Evolutionary conservation across 352 stramenopile genomes (phyloP).

Genomic region (Phytophthora lateralis): DNA sequence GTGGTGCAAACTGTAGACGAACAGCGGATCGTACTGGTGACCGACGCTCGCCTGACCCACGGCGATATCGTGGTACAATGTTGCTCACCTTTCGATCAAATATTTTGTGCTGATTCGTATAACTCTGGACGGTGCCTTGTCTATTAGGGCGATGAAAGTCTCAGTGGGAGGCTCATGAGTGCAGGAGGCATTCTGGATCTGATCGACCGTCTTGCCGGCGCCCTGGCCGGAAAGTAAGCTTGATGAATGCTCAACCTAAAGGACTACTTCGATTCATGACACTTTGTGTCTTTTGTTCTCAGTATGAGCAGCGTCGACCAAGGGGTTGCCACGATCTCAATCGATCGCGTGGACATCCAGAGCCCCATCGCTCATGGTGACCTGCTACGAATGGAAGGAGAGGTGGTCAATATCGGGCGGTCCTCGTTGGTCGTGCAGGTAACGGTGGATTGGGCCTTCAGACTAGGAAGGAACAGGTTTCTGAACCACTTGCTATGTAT

Average conservation of each 20-base stretch:
- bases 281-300: not conserved
- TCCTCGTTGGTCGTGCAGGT: slow-evolving; percentile 54
- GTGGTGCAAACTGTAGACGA: slow-evolving; percentile 26
- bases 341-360: slow-evolving; percentile 69
- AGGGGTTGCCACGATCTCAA: slow-evolving; percentile 61
- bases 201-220: slow-evolving; percentile 57
- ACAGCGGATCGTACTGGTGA: slow-evolving; percentile 35
- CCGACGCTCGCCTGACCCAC: slow-evolving; percentile 50
- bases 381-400: slow-evolving; percentile 60
- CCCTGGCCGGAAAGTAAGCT: slow-evolving; percentile 56
- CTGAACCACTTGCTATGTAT: not conserved
- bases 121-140: not conserved
- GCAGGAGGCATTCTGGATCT: slow-evolving; percentile 50
- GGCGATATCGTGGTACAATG: slow-evolving; percentile 49
- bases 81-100: not conserved
- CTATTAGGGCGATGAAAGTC: slow-evolving; percentile 44
- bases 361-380: slow-evolving; percentile 65
- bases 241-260: not conserved
- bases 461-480: not conserved
- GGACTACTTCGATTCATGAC: not conserved
- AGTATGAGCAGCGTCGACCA: slow-evolving; percentile 22
- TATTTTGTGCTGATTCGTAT: not conserved
- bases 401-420: slow-evolving; percentile 56
- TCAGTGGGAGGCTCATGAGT: slow-evolving; percentile 50
- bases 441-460: not conserved